Conservation (phyloP, 169 alveolate genomes). For the Eimeria praecox region DNA sequence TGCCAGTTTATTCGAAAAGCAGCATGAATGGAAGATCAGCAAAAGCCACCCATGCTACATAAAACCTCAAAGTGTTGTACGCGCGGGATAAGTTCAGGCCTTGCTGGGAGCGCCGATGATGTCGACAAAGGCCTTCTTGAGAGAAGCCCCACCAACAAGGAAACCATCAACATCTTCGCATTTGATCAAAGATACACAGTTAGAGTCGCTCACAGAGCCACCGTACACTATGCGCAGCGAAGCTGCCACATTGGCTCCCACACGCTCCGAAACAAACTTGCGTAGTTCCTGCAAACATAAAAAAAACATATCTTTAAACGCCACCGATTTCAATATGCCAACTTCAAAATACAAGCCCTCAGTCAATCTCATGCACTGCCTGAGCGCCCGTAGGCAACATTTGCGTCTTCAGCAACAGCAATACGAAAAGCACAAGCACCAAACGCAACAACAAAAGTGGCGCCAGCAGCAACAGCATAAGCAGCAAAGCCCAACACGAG, state of each 20-base stretch:
- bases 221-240: slow-evolving; percentile 98
- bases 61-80: not conserved
- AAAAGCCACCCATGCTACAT: not conserved
- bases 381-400: too few species aligned
- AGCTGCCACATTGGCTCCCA: slow-evolving; percentile 92
- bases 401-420: too few species aligned
- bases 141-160: slow-evolving; percentile 99
- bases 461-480: not conserved
- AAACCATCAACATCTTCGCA: slow-evolving; percentile 98
- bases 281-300: slow-evolving; percentile 92
- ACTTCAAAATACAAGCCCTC: too few species aligned
- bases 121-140: slow-evolving; percentile 97
- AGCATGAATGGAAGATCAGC: not conserved
- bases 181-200: slow-evolving; percentile 95
- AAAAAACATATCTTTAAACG: too few species aligned
- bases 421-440: too few species aligned
- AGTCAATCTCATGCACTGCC: too few species aligned
- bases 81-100: too few species aligned
- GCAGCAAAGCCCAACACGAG: not conserved
- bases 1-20: not conserved
- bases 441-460: too few species aligned
- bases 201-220: slow-evolving; percentile 98
- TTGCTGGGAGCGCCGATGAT: slow-evolving; percentile 92
- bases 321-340: too few species aligned
- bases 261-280: slow-evolving; percentile 88